Conservation (phyloP, 2,329 filamentous ascomycete species). For the Camillea tinctor region DNA sequence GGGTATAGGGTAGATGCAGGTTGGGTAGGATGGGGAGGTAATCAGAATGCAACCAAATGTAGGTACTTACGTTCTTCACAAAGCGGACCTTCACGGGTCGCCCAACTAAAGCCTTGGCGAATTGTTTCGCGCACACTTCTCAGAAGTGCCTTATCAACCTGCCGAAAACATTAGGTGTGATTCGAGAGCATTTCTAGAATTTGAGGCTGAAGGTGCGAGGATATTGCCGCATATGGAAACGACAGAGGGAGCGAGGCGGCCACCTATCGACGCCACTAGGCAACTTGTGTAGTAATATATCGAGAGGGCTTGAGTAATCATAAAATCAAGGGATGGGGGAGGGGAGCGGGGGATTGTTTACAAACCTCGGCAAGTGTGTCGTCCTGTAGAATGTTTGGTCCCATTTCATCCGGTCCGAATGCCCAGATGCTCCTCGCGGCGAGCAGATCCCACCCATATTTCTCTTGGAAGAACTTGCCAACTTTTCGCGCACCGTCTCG, state of each 20-base stretch:
- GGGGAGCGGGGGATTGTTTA: constrained; percentile 21
- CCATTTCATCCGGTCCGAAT: constrained; percentile 92
- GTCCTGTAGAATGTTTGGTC: constrained; percentile 94
- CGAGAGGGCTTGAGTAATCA: constrained; percentile 17
- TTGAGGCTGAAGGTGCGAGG: constrained; percentile 24
- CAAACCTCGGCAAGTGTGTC: constrained; percentile 85
- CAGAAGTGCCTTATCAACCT: constrained; percentile 89
- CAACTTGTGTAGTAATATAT: constrained; percentile 27
- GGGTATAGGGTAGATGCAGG: constrained; percentile 16
- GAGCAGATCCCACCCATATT: constrained; percentile 94
- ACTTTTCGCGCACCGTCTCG: constrained; percentile 90
- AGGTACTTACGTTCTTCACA: constrained; percentile 87
- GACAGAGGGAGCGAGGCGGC: constrained; percentile 23
- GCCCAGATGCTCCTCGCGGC: constrained; percentile 97
- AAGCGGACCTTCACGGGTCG: constrained; percentile 87
- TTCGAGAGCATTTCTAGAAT: constrained; percentile 21
- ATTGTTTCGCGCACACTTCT: constrained; percentile 88
- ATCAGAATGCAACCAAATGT: constrained; percentile 20
- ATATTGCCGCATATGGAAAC: constrained; percentile 22
- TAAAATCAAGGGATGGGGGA: constrained; percentile 10
- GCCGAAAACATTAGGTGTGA: constrained; percentile 33
- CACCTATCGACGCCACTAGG: constrained; percentile 14
- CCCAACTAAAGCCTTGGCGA: constrained; percentile 96
- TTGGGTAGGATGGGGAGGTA: constrained; percentile 15
- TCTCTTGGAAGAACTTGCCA: constrained; percentile 95